Base-by-base conservation (phyloP, 2,329 filamentous ascomycete genomes). In the Neonectria magnoliae region DNA sequence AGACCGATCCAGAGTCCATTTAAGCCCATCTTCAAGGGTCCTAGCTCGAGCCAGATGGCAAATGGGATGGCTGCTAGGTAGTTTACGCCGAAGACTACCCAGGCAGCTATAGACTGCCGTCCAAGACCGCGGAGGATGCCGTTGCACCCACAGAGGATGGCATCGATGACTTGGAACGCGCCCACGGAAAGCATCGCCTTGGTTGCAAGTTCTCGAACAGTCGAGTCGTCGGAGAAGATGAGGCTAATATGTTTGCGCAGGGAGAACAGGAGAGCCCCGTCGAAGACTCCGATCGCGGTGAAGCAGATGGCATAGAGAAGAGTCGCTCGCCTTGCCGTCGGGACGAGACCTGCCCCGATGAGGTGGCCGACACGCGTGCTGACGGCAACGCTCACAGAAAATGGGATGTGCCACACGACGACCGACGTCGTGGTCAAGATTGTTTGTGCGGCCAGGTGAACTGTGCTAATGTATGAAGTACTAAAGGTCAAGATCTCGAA, bases 401-500 rank as follows among this genome's bases (percentile, higher is more conserved):
- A 82, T 0, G 81, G 81, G 8, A 82, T 77, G 55, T 82, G 81
- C 79, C 80, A 82, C 48, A 78, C 75, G 1, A 82, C 74, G 20
- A 81, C 74, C 2, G 79, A 80, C 1, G 79, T 76, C 0, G 81
- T 82, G 5, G 76, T 80, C 62, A 82, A 63, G 11, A 82, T 73
- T 5, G 79, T 79, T 67, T 82, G 81, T 7, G 81, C 80, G 2
- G 81, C 81, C 1, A 82, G 76, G 53, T 82, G 78, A 5, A 76
- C 74, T 1, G 81, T 82, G 68, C 78, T 78, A 38, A 84, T 72
- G 67, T 83, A 82, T 6, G 80, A 81, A 0, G 82, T 81, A 70
- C 81, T 81, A 7, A 84, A 76, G 1, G 80, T 82, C 11, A 83
- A 68, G 18, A 84, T 75, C 71, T 83, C 81, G 52, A 79, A 81